Percentiles rank a stretch among this genome's conserved stretches.
These are phyloP conservation scores for Cutaneotrichosporon cavernicola DNA, from an alignment of 1,284 basidiomycete genomes.

Conservation along the genomic window DNA sequence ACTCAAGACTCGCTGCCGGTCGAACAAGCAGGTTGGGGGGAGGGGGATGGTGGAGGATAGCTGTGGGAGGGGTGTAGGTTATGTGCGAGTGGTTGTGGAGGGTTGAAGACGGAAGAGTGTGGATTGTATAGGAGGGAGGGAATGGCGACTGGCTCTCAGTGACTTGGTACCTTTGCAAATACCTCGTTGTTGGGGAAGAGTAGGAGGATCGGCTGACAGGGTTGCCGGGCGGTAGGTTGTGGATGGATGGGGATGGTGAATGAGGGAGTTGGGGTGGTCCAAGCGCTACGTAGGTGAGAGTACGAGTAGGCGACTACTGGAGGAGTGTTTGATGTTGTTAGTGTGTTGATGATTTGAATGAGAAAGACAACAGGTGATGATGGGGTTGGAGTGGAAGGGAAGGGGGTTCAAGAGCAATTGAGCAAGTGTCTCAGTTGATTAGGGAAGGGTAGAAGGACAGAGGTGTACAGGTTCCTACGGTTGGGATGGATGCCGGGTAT, in stretches of 20 bases:
- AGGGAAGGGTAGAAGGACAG: no score
- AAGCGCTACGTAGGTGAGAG: no score
- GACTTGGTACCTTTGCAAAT: neutral
- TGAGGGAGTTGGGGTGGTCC: no score
- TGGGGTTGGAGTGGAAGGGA: no score
- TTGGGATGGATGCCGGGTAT: no score
- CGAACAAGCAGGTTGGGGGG: neutral
- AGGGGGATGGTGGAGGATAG: neutral
- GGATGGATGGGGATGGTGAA: neutral
- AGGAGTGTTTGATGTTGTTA: no score
- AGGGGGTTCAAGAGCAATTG: no score
- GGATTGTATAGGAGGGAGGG: neutral
- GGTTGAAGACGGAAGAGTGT: neutral
- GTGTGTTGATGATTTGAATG: no score
- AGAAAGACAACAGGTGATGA: no score
- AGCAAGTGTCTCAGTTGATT: no score
- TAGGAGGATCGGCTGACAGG: neutral
- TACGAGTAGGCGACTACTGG: no score
- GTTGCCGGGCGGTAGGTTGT: neutral
- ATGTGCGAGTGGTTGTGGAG: neutral
- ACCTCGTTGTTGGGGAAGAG: neutral
- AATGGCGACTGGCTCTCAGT: neutral
- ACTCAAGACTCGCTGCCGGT: neutral
- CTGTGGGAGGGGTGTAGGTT: neutral
- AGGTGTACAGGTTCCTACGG: no score